phyloP scores from a whole-genome alignment of 2,329 filamentous ascomycete genomes.

The Lachnellula occidentalis region DNA sequence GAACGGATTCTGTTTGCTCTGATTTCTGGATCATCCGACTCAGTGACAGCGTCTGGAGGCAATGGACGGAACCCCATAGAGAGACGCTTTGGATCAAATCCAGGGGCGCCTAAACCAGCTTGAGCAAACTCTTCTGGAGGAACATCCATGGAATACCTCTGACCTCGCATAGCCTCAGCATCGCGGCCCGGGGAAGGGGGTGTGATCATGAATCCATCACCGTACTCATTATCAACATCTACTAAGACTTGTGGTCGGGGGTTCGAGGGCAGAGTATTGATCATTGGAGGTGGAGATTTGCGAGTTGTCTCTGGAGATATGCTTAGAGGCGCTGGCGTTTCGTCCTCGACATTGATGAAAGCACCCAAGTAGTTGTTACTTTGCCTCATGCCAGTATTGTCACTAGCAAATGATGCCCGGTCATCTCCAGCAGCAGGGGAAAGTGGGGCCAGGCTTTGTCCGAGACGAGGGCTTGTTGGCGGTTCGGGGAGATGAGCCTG shows the following conservation, averaged over 20 bases:
- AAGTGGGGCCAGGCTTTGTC: slow-evolving; percentile 9
- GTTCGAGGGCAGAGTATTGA: slow-evolving; percentile 28
- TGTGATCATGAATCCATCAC: slow-evolving; percentile 43
- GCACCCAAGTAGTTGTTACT: slow-evolving; percentile 30
- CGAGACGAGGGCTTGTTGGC: slow-evolving; percentile 15
- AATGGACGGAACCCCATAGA: slow-evolving; percentile 76
- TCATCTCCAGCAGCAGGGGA: slow-evolving; percentile 3
- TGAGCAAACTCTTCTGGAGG: slow-evolving; percentile 33
- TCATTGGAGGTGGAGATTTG: slow-evolving; percentile 21
- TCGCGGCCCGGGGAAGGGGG: slow-evolving; percentile 38
- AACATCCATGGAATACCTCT: slow-evolving; percentile 33
- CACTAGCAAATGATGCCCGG: slow-evolving; percentile 13
- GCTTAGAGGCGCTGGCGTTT: slow-evolving; percentile 2
- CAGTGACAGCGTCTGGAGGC: slow-evolving; percentile 73
- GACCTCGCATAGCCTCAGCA: slow-evolving; percentile 19
- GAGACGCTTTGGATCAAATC: slow-evolving; percentile 51
- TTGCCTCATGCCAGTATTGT: slow-evolving; percentile 15
- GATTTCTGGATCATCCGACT: slow-evolving; percentile 85
- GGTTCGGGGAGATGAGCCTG: slow-evolving; percentile 18
- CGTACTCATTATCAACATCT: slow-evolving; percentile 47
- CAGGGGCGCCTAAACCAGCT: slow-evolving; percentile 48
- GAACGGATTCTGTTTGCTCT: slow-evolving; percentile 94
- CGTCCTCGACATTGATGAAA: slow-evolving; percentile 16
- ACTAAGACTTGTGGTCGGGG: slow-evolving; percentile 31
- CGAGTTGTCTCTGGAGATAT: slow-evolving; percentile 9